Conservation (phyloP, 2,329 filamentous ascomycete genomes). For the Nemania sp. region DNA sequence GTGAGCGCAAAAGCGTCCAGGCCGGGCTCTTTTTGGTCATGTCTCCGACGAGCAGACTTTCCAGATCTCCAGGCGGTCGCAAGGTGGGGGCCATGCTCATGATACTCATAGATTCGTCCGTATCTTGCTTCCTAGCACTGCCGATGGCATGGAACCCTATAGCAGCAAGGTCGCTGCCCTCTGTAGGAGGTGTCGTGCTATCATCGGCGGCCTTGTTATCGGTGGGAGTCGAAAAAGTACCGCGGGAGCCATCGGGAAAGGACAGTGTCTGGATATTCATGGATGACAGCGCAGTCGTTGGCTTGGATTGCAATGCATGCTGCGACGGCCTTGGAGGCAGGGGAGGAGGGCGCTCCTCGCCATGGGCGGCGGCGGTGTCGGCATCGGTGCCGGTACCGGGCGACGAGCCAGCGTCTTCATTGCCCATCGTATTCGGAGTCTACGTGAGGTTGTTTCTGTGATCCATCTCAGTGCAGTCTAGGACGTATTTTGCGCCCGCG, state of each 20-base stretch:
- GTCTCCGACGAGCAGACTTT: conserved; percentile 83
- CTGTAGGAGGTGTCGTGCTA: conserved; percentile 51
- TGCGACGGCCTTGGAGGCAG: conserved; percentile 63
- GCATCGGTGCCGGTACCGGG: conserved; percentile 43
- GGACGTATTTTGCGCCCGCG: conserved; percentile 19
- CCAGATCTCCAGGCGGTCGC: conserved; percentile 76
- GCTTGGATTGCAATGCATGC: conserved; percentile 64
- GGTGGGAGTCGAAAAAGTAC: conserved; percentile 66
- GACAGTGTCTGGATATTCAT: conserved; percentile 83
- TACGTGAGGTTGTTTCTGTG: conserved; percentile 32
- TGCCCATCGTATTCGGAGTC: conserved; percentile 46
- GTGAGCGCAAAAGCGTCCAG: conserved; percentile 74
- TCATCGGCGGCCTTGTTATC: conserved; percentile 48
- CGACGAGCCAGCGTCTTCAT: conserved; percentile 48
- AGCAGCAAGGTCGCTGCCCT: conserved; percentile 37
- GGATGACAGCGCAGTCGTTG: conserved; percentile 87
- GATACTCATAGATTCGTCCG: conserved; percentile 73
- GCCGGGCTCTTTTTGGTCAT: conserved; percentile 74
- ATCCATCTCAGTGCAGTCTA: conserved; percentile 38
- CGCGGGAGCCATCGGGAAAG: conserved; percentile 75
- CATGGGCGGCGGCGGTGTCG: conserved; percentile 40
- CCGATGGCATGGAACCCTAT: conserved; percentile 47
- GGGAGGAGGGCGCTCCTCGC: conserved; percentile 64
- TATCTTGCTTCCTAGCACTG: conserved; percentile 56
- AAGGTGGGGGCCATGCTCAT: conserved; percentile 74